Evolutionary conservation across 2,329 filamentous ascomycete species (phyloP).

Genomic region (Tolypocladium inflatum): DNA sequence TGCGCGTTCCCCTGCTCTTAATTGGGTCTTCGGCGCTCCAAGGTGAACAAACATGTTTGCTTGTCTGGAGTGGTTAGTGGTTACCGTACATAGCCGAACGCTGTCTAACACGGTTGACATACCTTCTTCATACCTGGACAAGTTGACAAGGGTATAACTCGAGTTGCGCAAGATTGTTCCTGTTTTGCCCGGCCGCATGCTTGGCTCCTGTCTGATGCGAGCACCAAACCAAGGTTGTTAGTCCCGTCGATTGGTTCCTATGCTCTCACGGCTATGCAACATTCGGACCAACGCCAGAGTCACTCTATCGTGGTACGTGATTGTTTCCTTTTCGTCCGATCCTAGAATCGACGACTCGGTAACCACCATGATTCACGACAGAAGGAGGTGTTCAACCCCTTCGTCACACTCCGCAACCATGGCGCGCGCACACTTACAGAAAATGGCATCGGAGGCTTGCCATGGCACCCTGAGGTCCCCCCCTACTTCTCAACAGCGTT

Average conservation of each 20-base stretch:
- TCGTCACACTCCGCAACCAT: neutral
- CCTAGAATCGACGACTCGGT: too few relatives aligned
- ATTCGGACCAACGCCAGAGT: neutral
- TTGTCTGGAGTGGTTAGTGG: neutral
- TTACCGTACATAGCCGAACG: neutral
- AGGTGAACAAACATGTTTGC: neutral
- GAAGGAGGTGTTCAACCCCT: neutral
- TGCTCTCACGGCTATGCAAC: neutral
- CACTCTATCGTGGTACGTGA: neutral
- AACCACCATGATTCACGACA: neutral
- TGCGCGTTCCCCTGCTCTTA: too few relatives aligned
- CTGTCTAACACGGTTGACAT: neutral
- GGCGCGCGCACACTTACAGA: neutral
- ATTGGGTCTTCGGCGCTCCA: neutral
- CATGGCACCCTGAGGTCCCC: too few relatives aligned
- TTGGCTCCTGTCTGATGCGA: neutral
- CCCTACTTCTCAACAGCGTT: neutral
- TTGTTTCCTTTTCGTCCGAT: neutral
- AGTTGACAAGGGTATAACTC: too few relatives aligned
- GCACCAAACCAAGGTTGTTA: neutral
- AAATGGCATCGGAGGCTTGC: neutral
- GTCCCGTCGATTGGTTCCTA: neutral
- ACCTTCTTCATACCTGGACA: too few relatives aligned
- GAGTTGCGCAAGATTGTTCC: too few relatives aligned
- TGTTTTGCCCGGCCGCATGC: neutral